Percentiles rank a stretch among this genome's conserved stretches.
Conservation (phyloP, 2,329 filamentous ascomycete genomes). For the Fragosphaeria purpurea region DNA sequence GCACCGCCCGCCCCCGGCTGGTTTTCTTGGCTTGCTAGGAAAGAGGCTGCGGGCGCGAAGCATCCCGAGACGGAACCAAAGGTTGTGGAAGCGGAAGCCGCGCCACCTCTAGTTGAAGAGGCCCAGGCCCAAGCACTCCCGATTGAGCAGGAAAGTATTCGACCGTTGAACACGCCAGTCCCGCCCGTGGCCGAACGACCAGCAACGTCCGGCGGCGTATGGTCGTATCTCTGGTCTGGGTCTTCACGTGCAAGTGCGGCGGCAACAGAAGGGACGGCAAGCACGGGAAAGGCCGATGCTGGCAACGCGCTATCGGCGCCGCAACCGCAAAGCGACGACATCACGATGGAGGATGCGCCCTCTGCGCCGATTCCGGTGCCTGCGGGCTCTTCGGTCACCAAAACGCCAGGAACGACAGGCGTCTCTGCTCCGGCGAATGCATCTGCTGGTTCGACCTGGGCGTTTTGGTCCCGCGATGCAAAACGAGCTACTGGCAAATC, state of each 20-base stretch:
- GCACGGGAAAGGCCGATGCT: too few species aligned
- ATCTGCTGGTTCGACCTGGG: conserved; percentile 60
- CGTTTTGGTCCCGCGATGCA: conserved; percentile 64
- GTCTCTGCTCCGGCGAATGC: conserved; percentile 23
- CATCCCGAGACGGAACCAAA: conserved; percentile 10
- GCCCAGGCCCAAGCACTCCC: too few species aligned
- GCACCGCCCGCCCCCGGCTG: conserved; percentile 3
- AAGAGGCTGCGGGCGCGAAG: conserved; percentile 9
- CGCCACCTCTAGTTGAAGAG: too few species aligned
- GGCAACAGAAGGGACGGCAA: neutral
- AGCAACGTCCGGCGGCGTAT: conserved; percentile 13
- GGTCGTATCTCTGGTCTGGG: conserved; percentile 25
- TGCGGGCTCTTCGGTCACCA: conserved; percentile 10
- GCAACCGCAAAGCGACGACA: conserved; percentile 20
- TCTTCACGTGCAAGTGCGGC: conserved; percentile 8
- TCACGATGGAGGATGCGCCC: conserved; percentile 32
- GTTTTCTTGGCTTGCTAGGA: conserved; percentile 11
- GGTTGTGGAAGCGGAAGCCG: too few species aligned
- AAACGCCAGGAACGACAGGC: neutral
- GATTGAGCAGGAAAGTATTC: too few species aligned
- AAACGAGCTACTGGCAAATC: conserved; percentile 24
- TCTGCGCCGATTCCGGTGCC: conserved; percentile 9
- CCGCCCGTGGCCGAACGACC: conserved; percentile 10
- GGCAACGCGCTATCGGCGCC: too few species aligned
- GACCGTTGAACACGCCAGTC: neutral